A percentile compares a stretch with the other conserved stretches of the same genome.
Conservation (phyloP, 2,329 filamentous ascomycete genomes). For the Fusarium sp. region DNA sequence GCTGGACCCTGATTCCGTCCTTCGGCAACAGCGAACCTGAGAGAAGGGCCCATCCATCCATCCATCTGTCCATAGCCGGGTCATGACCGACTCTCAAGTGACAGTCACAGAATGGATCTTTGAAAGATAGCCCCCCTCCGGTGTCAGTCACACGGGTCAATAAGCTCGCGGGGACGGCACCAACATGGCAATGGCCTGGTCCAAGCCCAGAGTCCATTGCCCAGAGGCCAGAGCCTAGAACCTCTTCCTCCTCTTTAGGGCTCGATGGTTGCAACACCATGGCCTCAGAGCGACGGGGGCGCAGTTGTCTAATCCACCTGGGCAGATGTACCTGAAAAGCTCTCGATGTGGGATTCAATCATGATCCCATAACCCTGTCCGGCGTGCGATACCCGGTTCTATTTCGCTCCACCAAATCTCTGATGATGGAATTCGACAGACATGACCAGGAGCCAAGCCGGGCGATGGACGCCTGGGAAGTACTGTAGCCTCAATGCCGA, state of each 20-base stretch:
- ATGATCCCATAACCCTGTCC: background rate
- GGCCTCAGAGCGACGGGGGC: slow-evolving; percentile 28
- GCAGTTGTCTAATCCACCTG: slow-evolving; percentile 16
- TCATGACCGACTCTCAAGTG: slow-evolving; percentile 1
- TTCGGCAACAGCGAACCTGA: slow-evolving; percentile 24
- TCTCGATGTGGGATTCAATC: background rate
- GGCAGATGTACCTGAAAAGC: background rate
- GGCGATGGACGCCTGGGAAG: slow-evolving; percentile 5
- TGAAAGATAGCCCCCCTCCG: background rate
- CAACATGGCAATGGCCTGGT: slow-evolving; percentile 21
- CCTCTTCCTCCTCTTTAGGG: slow-evolving; percentile 18
- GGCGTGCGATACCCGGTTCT: background rate
- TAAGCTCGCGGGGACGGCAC: slow-evolving; percentile 22
- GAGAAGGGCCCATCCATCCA: background rate
- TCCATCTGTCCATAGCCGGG: too few relatives aligned
- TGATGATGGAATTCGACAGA: background rate
- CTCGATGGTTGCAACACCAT: slow-evolving; percentile 25
- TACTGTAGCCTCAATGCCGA: slow-evolving; percentile 17
- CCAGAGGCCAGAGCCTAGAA: slow-evolving; percentile 34
- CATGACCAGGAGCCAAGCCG: slow-evolving; percentile 9
- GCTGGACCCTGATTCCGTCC: slow-evolving; percentile 38
- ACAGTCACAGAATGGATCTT: slow-evolving; percentile 18
- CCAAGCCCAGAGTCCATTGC: slow-evolving; percentile 16
- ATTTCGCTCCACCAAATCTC: background rate
- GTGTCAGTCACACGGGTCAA: slow-evolving; percentile 19